These are phyloP conservation scores for Mortierella sp. DNA, from an alignment of 371 early-diverging fungal species.

Conservation along the genomic window DNA sequence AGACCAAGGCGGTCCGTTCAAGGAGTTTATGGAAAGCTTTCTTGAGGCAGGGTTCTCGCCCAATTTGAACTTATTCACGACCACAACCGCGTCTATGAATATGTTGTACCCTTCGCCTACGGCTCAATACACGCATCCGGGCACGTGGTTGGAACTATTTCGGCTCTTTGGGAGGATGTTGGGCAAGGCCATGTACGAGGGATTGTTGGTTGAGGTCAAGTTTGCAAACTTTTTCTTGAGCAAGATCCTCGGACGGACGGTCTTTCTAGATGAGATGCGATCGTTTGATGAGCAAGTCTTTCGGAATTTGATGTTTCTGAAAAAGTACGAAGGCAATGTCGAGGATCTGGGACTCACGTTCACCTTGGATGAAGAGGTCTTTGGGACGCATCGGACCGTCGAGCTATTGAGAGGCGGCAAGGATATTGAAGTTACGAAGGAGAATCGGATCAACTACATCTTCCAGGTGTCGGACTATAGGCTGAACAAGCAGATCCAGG, in stretches of 20 bases:
- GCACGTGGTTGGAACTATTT: slow-evolving; percentile 67
- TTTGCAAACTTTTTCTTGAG: slow-evolving; percentile 90
- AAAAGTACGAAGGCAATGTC: slow-evolving; percentile 78
- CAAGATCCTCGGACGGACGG: slow-evolving; percentile 80
- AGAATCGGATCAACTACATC: slow-evolving; percentile 82
- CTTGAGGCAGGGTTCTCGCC: slow-evolving; percentile 83
- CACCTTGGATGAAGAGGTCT: slow-evolving; percentile 70
- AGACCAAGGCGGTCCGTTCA: slow-evolving; percentile 95
- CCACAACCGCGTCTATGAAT: slow-evolving; percentile 69
- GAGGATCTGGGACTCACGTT: slow-evolving; percentile 78
- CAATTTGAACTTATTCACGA: slow-evolving; percentile 74
- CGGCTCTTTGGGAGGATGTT: slow-evolving; percentile 89
- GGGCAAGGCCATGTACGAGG: slow-evolving; percentile 93
- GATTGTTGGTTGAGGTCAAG: slow-evolving; percentile 85
- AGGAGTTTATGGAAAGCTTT: slow-evolving; percentile 89
- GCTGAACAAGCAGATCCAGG: slow-evolving; percentile 78
- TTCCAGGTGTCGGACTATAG: slow-evolving; percentile 86
- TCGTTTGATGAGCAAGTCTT: slow-evolving; percentile 86
- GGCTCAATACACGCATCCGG: slow-evolving; percentile 58
- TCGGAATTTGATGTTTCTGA: slow-evolving; percentile 81
- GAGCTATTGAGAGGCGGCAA: slow-evolving; percentile 72
- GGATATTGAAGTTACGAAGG: slow-evolving; percentile 76
- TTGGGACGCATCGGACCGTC: slow-evolving; percentile 60
- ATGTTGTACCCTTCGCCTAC: slow-evolving; percentile 77
- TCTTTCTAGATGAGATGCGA: slow-evolving; percentile 85